Percentiles rank a stretch among this genome's conserved stretches.
These are phyloP conservation scores for Pseudogymnoascus sp. DNA, from an alignment of 2,329 filamentous ascomycete species.

Conservation along the genomic window DNA sequence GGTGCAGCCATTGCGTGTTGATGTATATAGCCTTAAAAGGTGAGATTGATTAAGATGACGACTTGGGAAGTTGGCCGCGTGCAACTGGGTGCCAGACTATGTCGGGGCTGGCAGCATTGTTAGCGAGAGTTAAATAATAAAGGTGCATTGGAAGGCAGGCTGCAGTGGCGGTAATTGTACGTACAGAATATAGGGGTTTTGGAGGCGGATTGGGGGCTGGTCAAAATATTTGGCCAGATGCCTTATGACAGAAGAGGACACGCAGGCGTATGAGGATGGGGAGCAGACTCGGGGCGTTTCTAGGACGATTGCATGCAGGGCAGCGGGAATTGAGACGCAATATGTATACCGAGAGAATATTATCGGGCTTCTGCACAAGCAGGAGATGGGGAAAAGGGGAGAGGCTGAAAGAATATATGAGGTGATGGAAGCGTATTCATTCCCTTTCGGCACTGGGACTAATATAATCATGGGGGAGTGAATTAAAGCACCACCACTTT, in stretches of 20 bases:
- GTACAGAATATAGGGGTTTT: slow-evolving; percentile 1
- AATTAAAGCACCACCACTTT: slow-evolving; percentile 6
- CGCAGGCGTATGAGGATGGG: slow-evolving; percentile 7
- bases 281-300: slow-evolving; percentile 4
- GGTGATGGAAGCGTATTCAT: slow-evolving; percentile 6
- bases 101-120: background rate
- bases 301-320: slow-evolving; percentile 6
- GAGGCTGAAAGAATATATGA: slow-evolving; percentile 8
- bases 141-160: background rate
- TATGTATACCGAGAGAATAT: slow-evolving; percentile 4
- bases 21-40: background rate
- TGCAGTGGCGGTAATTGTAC: background rate
- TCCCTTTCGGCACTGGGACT: slow-evolving; percentile 3
- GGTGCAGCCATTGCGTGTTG: slow-evolving; percentile 21
- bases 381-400: slow-evolving; percentile 1
- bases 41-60: background rate
- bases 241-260: slow-evolving; percentile 4
- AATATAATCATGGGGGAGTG: slow-evolving; percentile 5
- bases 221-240: slow-evolving; percentile 7
- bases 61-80: background rate
- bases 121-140: background rate
- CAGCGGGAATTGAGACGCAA: slow-evolving; percentile 6
- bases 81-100: background rate
- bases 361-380: slow-evolving; percentile 5
- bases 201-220: background rate